Percentiles rank a stretch among this genome's conserved stretches.
Conservation (phyloP, 257 asterid genomes). For the Solanum appendiculatum region DNA sequence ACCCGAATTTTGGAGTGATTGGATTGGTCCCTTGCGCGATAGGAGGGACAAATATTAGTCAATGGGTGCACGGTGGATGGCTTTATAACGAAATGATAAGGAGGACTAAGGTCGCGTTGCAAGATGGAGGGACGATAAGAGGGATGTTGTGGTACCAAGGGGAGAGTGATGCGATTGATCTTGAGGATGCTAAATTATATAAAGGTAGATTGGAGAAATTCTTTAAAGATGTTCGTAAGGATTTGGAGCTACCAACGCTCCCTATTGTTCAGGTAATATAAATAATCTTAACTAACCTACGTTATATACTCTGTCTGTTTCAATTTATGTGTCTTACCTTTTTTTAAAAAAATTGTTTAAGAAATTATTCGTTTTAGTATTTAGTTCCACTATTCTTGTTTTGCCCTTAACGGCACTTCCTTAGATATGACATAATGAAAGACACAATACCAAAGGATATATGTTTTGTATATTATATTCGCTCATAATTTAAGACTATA, state of each 20-base stretch:
- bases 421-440: not conserved
- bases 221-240: conserved; percentile 6
- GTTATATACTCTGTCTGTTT: no score
- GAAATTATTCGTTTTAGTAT: not conserved
- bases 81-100: conserved; percentile 14
- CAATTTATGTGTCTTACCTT: not conserved
- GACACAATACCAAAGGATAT: not conserved
- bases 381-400: not conserved
- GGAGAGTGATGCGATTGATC: conserved; percentile 9
- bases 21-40: conserved; percentile 37
- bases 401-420: not conserved
- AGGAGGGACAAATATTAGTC: conserved; percentile 26
- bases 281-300: not conserved
- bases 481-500: not conserved
- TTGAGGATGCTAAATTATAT: conserved; percentile 13
- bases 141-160: conserved; percentile 41
- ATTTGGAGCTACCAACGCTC: conserved; percentile 6
- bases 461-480: not conserved
- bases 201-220: conserved; percentile 11
- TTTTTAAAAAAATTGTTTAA: not conserved
- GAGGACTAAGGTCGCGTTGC: conserved; percentile 4
- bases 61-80: conserved; percentile 19
- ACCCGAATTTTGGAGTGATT: conserved; percentile 1
- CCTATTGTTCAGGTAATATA: conserved; percentile 19
- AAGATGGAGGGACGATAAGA: conserved; percentile 9